These are phyloP conservation scores for Gastrolobium villosum DNA, from an alignment of 306 rosid species.

Conservation along the genomic window DNA sequence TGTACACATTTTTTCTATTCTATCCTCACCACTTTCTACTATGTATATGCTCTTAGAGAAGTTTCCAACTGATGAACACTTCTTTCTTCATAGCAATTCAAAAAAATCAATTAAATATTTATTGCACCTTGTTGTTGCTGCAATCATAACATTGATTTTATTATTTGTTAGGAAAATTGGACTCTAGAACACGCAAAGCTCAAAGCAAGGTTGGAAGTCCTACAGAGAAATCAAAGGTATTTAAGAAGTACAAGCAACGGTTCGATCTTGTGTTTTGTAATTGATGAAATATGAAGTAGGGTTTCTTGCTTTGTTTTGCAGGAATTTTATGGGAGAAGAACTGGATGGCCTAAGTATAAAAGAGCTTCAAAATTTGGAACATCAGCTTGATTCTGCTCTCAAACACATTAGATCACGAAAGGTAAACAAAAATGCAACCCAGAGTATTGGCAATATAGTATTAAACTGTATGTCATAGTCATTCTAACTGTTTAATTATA, in stretches of 20 bases:
- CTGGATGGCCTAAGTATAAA: conserved; percentile 64
- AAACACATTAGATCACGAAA: conserved; percentile 75
- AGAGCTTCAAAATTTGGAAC: conserved; percentile 87
- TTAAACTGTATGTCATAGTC: conserved; percentile 1
- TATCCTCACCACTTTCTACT: no score
- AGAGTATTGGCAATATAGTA: neutral
- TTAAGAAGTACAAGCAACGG: neutral
- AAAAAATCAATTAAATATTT: neutral
- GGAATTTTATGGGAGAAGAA: conserved; percentile 85
- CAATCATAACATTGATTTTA: conserved; percentile 2
- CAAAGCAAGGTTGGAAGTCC: conserved; percentile 78
- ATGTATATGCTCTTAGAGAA: no score
- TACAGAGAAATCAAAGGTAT: conserved; percentile 75
- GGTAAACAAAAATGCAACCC: conserved; percentile 51
- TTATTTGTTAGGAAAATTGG: conserved; percentile 69
- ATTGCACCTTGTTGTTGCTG: neutral
- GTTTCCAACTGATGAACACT: neutral
- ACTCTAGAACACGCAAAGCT: conserved; percentile 77
- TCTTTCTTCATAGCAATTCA: neutral
- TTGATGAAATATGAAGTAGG: neutral
- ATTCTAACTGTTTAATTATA: conserved; percentile 7
- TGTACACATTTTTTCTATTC: no score
- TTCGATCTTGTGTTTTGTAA: neutral
- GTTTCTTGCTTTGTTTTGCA: conserved; percentile 33
- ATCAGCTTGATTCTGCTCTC: conserved; percentile 83